These are phyloP conservation scores for Phragmites australis DNA, from an alignment of 176 grass and related monocot species.

Conservation along the genomic window DNA sequence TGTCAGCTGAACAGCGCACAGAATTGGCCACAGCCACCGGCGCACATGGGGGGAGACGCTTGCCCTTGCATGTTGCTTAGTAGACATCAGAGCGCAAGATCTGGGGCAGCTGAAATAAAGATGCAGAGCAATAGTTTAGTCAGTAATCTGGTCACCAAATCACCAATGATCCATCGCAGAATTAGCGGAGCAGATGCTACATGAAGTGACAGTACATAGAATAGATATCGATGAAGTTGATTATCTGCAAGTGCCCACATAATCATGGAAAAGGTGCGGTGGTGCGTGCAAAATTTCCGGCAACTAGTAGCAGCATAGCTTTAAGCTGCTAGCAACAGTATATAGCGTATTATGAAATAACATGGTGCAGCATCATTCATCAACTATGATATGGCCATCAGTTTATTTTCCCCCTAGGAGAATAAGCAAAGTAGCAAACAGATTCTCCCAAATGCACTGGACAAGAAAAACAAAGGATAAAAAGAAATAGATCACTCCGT, in stretches of 20 bases:
- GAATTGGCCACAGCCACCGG: background rate
- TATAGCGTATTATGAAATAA: background rate
- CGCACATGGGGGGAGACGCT: slow-evolving; percentile 28
- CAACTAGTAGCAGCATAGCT: background rate
- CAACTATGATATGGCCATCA: background rate
- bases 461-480: background rate
- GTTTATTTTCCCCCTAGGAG: background rate
- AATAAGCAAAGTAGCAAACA: background rate
- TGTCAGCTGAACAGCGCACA: background rate
- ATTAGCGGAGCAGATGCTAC: background rate
- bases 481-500: background rate
- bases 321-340: background rate
- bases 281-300: slow-evolving; percentile 15
- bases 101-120: slow-evolving; percentile 38
- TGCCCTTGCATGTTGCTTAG: slow-evolving; percentile 16
- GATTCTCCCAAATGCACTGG: background rate
- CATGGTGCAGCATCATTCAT: background rate
- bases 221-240: background rate
- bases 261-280: background rate
- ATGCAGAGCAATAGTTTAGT: background rate
- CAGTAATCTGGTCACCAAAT: background rate
- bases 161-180: slow-evolving; percentile 4
- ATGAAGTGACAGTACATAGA: background rate
- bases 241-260: background rate
- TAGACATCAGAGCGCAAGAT: slow-evolving; percentile 31